phyloP scores from a whole-genome alignment of 768 basidiomycete genomes.

The Albatrellus ellisii region DNA sequence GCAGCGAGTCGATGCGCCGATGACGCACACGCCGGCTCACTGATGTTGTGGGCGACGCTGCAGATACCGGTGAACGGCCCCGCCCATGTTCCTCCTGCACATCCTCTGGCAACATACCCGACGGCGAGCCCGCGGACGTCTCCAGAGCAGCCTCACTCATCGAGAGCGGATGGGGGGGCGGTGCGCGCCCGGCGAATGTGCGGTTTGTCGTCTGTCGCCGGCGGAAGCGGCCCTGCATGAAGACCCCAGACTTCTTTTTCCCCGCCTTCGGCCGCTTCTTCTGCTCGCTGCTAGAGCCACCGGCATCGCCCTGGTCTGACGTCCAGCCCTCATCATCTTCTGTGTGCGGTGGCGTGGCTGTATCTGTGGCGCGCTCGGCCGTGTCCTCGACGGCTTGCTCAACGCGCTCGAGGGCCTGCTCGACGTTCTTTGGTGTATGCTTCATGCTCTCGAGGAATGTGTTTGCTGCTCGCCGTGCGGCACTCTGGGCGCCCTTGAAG shows the following conservation, averaged over 20 bases:
- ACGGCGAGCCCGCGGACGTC: neutral
- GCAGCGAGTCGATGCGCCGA: conserved; percentile 20
- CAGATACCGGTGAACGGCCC: neutral
- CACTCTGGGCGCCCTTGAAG: conserved; percentile 16
- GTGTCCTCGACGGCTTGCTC: conserved; percentile 8
- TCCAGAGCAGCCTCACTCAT: neutral
- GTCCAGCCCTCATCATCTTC: conserved; percentile 51
- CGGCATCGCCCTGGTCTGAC: conserved; percentile 35
- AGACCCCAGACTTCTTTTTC: neutral
- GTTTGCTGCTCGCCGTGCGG: conserved; percentile 17
- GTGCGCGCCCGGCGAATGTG: conserved; percentile 7
- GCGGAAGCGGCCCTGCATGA: conserved; percentile 9
- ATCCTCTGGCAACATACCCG: conserved; percentile 15
- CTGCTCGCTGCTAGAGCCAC: conserved; percentile 1
- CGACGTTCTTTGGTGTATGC: conserved; percentile 11
- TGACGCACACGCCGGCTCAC: conserved; percentile 15
- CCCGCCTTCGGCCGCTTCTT: neutral
- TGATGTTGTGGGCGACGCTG: conserved; percentile 4
- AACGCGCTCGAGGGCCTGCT: conserved; percentile 12
- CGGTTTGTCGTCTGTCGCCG: conserved; percentile 14
- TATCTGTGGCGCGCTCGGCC: conserved; percentile 6
- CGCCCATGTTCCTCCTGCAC: conserved; percentile 5
- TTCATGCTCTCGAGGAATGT: conserved; percentile 12
- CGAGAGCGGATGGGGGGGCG: conserved; percentile 9
- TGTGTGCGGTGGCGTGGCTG: conserved; percentile 12